phyloP scores from a whole-genome alignment of 1,139 yeast species.

The Geotrichum candidum region DNA sequence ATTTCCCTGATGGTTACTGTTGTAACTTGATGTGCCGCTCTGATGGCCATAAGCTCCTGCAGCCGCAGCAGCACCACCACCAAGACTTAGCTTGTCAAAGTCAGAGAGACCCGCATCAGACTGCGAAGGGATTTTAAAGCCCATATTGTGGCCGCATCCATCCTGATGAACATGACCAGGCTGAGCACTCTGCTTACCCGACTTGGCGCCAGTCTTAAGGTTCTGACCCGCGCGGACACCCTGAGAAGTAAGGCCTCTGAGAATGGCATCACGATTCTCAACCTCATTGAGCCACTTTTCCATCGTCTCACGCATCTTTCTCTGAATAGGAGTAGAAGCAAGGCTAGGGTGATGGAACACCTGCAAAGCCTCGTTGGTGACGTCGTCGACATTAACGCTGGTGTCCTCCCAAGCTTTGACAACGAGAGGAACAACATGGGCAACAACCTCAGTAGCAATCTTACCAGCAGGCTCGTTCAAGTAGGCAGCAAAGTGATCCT shows the following conservation, averaged over 20 bases:
- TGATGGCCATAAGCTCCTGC: background rate
- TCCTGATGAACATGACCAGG: conserved; percentile 11
- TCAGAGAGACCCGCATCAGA: background rate
- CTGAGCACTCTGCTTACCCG: background rate
- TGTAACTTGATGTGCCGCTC: background rate
- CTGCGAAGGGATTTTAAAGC: conserved; percentile 12
- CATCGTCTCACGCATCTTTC: conserved; percentile 22
- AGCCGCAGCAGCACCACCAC: background rate
- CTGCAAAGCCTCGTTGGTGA: conserved; percentile 20
- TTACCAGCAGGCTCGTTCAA: conserved; percentile 42
- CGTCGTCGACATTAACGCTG: conserved; percentile 17
- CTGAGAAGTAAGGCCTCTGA: conserved; percentile 22
- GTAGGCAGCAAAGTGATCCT: conserved; percentile 27
- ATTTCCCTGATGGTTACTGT: background rate
- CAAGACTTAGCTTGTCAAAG: background rate
- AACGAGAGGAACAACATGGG: conserved; percentile 49
- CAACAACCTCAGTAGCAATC: conserved; percentile 46
- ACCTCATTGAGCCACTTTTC: conserved; percentile 22
- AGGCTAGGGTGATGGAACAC: conserved; percentile 28
- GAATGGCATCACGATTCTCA: conserved; percentile 14
- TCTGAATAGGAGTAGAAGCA: conserved; percentile 22
- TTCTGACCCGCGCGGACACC: conserved; percentile 24
- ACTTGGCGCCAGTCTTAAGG: conserved; percentile 6
- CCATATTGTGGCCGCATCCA: conserved; percentile 16
- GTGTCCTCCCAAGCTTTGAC: conserved; percentile 26